phyloP scores from a whole-genome alignment of 768 basidiomycete genomes.

The Cantharellus cinnabarinus region DNA sequence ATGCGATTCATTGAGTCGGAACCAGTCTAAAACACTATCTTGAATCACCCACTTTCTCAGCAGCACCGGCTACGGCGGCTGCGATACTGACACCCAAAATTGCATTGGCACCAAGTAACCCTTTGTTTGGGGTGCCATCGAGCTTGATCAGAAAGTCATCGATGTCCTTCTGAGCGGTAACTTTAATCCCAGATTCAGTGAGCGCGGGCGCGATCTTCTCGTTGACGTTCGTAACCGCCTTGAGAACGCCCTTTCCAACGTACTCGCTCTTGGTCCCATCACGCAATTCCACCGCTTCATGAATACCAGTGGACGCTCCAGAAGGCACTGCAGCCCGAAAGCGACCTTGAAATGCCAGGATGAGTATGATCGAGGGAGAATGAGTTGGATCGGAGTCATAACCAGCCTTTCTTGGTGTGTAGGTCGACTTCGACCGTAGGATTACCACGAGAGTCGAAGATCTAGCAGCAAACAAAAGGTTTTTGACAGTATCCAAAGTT shows the following conservation, averaged over 20 bases:
- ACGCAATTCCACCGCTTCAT: conserved; percentile 97
- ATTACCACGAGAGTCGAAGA: conserved; percentile 99
- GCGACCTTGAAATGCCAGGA: conserved; percentile 33
- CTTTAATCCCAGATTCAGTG: conserved; percentile 62
- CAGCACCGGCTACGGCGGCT: conserved; percentile 79
- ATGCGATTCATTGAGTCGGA: not conserved
- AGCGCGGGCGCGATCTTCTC: conserved; percentile 71
- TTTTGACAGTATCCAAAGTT: conserved; percentile 1
- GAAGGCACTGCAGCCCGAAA: conserved; percentile 93
- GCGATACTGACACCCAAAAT: conserved; percentile 98
- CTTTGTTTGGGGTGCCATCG: conserved; percentile 96
- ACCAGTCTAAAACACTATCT: not conserved
- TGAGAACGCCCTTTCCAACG: conserved; percentile 91
- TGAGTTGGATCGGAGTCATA: not conserved
- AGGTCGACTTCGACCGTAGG: conserved; percentile 91
- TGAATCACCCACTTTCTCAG: conserved; percentile 40
- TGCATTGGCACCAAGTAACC: conserved; percentile 96
- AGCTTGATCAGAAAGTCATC: conserved; percentile 97
- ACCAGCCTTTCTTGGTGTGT: conserved; percentile 63
- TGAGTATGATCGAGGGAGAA: not conserved
- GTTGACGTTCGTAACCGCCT: conserved; percentile 93
- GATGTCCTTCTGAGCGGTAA: conserved; percentile 83
- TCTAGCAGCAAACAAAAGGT: conserved; percentile 26
- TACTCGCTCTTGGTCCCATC: conserved; percentile 87
- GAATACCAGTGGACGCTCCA: conserved; percentile 93